Evolutionary conservation across 495 filamentous ascomycete species (phyloP).

Genomic region (Chaetomidium leptoderma): DNA sequence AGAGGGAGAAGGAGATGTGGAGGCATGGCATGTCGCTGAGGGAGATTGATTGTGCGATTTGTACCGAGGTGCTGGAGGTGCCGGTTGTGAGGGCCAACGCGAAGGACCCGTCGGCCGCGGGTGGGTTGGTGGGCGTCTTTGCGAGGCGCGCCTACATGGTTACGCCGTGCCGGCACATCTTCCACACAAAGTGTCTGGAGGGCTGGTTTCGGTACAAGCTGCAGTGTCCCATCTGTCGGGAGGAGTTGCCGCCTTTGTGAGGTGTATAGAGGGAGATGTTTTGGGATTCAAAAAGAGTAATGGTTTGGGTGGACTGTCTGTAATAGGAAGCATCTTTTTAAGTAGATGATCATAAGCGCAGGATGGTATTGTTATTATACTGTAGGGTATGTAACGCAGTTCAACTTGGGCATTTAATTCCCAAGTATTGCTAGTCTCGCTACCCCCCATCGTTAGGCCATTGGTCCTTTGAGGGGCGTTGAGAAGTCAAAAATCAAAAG

Average conservation of each 20-base stretch:
- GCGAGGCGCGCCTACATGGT: conserved; percentile 88
- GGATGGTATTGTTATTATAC: no score
- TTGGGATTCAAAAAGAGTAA: neutral
- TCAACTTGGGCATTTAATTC: no score
- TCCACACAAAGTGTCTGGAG: conserved; percentile 88
- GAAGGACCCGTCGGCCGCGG: conserved; percentile 43
- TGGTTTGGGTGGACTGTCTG: neutral
- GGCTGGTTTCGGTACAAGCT: conserved; percentile 92
- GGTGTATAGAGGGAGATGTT: neutral
- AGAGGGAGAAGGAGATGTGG: conserved; percentile 31
- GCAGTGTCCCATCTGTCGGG: conserved; percentile 94
- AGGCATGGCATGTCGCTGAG: conserved; percentile 41
- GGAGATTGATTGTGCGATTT: conserved; percentile 84
- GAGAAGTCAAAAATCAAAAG: no score
- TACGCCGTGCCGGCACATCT: conserved; percentile 93
- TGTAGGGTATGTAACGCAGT: no score
- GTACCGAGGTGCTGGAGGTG: conserved; percentile 84
- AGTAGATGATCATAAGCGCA: no score
- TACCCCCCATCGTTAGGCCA: no score
- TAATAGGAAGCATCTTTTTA: no score
- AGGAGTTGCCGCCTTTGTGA: conserved; percentile 78
- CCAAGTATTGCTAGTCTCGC: no score
- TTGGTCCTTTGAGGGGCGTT: no score
- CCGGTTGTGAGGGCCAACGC: conserved; percentile 64
- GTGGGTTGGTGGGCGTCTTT: conserved; percentile 65